Base-by-base conservation (phyloP, 2,329 filamentous ascomycete species). In the Aspergillus chevalieri region DNA sequence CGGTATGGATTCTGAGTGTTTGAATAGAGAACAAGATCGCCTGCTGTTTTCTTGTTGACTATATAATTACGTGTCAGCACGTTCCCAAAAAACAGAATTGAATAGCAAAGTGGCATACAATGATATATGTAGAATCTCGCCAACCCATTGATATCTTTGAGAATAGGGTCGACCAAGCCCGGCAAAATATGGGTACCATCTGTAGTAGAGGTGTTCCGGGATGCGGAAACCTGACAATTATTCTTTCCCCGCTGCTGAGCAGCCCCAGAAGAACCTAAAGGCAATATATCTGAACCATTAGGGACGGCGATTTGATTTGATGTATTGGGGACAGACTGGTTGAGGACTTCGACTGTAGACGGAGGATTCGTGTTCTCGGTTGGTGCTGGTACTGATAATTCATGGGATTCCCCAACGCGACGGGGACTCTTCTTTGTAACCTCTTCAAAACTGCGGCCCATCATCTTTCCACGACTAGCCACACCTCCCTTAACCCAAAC, bases 391-490 rank as follows among this genome's bases (percentile, higher is more conserved):
- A 14, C 19, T 28, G 22, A n/a, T 6, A 8, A 8, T 12, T 22
- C 24, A 21, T 9, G n/a, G 12, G 46, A 44, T 10, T 36, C 30
- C 6, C 41, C 22, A 46, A 39, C 26, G 21, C 6, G 26, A 47
- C 54, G 42, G 12, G 41, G 28, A 10, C 43, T 26, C 4, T 47
- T 48, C 38, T 53, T 58, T 51, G 55, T 61, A 38, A 62, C 56
- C 50, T 75, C 73, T 48, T 73, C 69, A 56, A 74, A 78, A 21
- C 72, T 73, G 58, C 73, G 73, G n/a, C 76, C 76, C 73, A 78
- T 77, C 75, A 78, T 72, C 60, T 71, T 73, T 19, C 70, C 70
- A 33, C 70, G 70, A 57, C 70, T 73, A 19, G 70, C 70, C 43
- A 73, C 68, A 41, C 69, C 69, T 44, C 69, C 69, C 47, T 69